Conservation (phyloP, 345 rosid species). For the Pseudoturritis turrita region DNA sequence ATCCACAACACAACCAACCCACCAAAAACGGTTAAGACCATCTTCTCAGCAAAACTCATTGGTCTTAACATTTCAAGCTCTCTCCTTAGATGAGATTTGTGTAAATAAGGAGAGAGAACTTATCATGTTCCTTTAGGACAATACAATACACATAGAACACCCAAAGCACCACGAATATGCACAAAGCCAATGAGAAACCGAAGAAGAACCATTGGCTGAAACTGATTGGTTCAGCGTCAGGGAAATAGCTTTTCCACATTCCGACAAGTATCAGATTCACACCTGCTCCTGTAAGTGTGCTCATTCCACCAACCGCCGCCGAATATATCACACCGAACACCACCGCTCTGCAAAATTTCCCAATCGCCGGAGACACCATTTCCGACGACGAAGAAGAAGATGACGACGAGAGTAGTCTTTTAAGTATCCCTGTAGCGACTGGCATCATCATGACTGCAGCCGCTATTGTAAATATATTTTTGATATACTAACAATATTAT, state of each 20-base stretch:
- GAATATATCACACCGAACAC: conserved; percentile 77
- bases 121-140: conserved; percentile 52
- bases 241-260: conserved; percentile 87
- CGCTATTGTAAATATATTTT: too few relatives aligned
- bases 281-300: conserved; percentile 91
- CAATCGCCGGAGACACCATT: conserved; percentile 12
- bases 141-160: conserved; percentile 57
- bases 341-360: conserved; percentile 67
- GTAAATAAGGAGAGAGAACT: conserved; percentile 61
- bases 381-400: conserved; percentile 11
- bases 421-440: conserved; percentile 89
- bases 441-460: conserved; percentile 94
- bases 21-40: conserved; percentile 63
- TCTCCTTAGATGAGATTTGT: conserved; percentile 56
- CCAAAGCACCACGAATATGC: conserved; percentile 62
- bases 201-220: conserved; percentile 86
- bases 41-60: conserved; percentile 88
- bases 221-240: conserved; percentile 62
- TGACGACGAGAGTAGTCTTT: conserved; percentile 54
- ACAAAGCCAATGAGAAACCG: conserved; percentile 67
- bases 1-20: conserved; percentile 69
- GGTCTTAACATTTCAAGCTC: conserved; percentile 79
- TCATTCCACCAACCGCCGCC: conserved; percentile 81
- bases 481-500: too few relatives aligned
- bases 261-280: conserved; percentile 89